Conservation (phyloP, 2,329 filamentous ascomycete genomes). For the Penicillium brevicompactum region DNA sequence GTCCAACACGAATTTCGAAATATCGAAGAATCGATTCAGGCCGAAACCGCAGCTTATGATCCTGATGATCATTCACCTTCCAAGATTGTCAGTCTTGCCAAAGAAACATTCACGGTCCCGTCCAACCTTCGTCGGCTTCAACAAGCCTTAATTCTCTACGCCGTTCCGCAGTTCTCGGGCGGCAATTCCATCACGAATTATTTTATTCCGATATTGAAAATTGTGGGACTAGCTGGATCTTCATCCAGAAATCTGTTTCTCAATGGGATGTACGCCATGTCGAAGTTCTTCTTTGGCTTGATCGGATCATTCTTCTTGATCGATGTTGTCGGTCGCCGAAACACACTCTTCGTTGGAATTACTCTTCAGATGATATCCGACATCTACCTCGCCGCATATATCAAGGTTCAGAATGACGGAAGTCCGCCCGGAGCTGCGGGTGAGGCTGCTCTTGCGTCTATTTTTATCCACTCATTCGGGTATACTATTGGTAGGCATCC, state of each 20-base stretch:
- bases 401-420: constrained; percentile 36
- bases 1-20: constrained; percentile 24
- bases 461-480: constrained; percentile 50
- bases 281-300: constrained; percentile 46
- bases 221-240: constrained; percentile 37
- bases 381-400: constrained; percentile 44
- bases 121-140: constrained; percentile 46
- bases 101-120: constrained; percentile 40
- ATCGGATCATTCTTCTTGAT: constrained; percentile 49
- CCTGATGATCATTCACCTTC: neutral
- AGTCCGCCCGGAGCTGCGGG: constrained; percentile 19
- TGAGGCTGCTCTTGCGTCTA: constrained; percentile 42
- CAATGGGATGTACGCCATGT: constrained; percentile 45
- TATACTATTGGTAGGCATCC: constrained; percentile 32
- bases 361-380: constrained; percentile 45
- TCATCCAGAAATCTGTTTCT: constrained; percentile 36
- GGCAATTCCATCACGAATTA: constrained; percentile 48
- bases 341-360: constrained; percentile 39
- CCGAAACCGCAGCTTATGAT: constrained; percentile 2
- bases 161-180: constrained; percentile 46
- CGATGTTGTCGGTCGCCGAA: constrained; percentile 46
- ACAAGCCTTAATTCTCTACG: constrained; percentile 39
- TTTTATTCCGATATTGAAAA: constrained; percentile 43
- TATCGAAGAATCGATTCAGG: constrained; percentile 20
- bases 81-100: constrained; percentile 21